Base-by-base conservation (phyloP, 1,139 yeast species). In the Nakaseomyces nivariensis region DNA sequence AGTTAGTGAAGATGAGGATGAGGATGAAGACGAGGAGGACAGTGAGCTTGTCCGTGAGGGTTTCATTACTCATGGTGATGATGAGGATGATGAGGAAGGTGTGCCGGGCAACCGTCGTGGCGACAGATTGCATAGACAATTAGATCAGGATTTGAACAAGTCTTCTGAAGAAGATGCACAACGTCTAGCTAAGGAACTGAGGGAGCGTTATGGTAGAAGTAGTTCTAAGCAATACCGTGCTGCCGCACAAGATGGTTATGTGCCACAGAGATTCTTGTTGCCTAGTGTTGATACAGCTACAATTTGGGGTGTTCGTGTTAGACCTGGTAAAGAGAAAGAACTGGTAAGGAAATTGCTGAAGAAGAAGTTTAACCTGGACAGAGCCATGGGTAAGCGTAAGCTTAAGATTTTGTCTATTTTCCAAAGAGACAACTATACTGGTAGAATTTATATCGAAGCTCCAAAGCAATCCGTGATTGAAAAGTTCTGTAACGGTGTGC, bases 1-100 rank as follows among this genome's bases (percentile, higher is more conserved):
- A 67, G 99, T 92, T 52, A 96, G 94, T 67, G 97, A 92, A 54
- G 98, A 92, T 58, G 98, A 92, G 52, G 98, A 92, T 57, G 98
- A 92, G 41, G 90, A 83, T 40, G 84, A 88, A 47, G 97, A 90
- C 58, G 97, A 89, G 53, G 96, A 88, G 58, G 97, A 88, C 59
- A 96, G 92, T 9, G 97, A 85, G 56, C 71, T 87, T 42, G 79
- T 85, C 51, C 79, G 90, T 60, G 95, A 89, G 63, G 96, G 87
- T 63, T 84, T 83, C 64, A 79, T 84, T 56, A 79, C 75, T 4
- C 60, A 59, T 34, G 64, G 67, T 29, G 95, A 85, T 58, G 95
- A 84, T 55, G 84, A 72, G 13, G 77, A 77, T 46, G 78, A 74
- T 26, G 83, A 78, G 33, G 78, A 73, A 13, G 79, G 73, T 13